These are phyloP conservation scores for Trypanosoma grayi DNA, from an alignment of 208 protist genomes.

Conservation along the genomic window DNA sequence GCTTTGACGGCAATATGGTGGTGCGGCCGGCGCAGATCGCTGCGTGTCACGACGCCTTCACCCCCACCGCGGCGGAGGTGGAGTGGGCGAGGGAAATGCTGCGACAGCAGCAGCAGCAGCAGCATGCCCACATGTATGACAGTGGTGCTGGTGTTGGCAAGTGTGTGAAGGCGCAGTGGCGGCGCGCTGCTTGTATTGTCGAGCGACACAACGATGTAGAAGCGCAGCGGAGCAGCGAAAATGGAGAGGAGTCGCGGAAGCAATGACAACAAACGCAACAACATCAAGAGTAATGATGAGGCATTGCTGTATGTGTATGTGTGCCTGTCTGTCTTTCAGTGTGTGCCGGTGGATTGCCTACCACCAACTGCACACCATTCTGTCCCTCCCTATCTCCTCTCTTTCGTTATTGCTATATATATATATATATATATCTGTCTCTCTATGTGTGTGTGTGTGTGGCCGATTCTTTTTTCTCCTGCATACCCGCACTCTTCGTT, in stretches of 20 bases:
- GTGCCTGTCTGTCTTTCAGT: not conserved
- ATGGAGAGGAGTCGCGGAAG: not conserved
- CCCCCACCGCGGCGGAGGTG: slow-evolving; percentile 53
- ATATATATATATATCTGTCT: slow-evolving; percentile 1
- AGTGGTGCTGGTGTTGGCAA: slow-evolving; percentile 25
- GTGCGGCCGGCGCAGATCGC: slow-evolving; percentile 69
- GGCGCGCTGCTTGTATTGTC: slow-evolving; percentile 12
- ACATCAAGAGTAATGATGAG: too few relatives aligned
- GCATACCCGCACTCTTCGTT: too few relatives aligned
- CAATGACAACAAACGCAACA: too few relatives aligned
- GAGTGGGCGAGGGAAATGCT: slow-evolving; percentile 54
- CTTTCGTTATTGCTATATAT: not conserved
- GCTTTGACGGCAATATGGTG: slow-evolving; percentile 78
- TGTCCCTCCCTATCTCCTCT: not conserved
- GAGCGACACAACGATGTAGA: slow-evolving; percentile 12
- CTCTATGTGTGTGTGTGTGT: not conserved
- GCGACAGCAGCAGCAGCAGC: not conserved
- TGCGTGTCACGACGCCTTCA: slow-evolving; percentile 62
- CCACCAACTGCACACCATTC: not conserved
- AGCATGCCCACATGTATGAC: slow-evolving; percentile 10
- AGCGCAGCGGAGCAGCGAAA: slow-evolving; percentile 1
- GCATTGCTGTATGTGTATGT: not conserved
- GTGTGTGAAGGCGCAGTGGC: slow-evolving; percentile 35
- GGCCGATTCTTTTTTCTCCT: too few relatives aligned
- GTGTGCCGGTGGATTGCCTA: not conserved